Base-by-base conservation (phyloP, 1,284 basidiomycete genomes). In the Cutaneotrichosporon sp. region DNA sequence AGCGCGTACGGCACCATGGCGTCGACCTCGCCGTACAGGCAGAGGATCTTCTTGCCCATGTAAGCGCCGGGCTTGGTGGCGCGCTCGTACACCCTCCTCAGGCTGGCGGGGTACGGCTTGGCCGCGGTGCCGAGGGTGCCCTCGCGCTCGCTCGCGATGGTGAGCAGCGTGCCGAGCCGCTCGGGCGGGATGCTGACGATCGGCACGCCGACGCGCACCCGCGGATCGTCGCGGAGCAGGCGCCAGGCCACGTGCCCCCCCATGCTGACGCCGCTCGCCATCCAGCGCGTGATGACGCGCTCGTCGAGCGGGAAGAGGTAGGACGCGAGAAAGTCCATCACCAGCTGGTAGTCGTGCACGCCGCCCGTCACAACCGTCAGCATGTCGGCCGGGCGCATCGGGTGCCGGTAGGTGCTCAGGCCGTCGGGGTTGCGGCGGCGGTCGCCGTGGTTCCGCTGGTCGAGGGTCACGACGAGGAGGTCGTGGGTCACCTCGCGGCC, bases 241-340 rank as follows among this genome's bases (percentile, higher is more conserved):
- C 60, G 60, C 60, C 64, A 65, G 14, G 56, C 56, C 20, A 61
- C 50, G 47, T 65, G 64, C 3, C 60, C 82, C 3, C 82, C 82
- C 2, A 83, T 74, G 18, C 73, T 77, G 47, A 81, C 74, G 3
- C 82, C 82, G 1, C 76, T 75, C 20, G 75, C 69, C 29, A 85
- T 85, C 86, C 87, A 93, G 58, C 85, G 81, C 9, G 78, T 81
- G 36, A 93, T 83, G 6, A 70, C 74, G 2, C 85, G 81, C 65
- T 91, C 86, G 14, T 80, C 85, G n/a, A 80, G 72, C 0, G 90
- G 90, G 70, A 87, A 93, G 20, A 94, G 75, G 72, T 87, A 88
- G 4, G 85, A 72, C 0, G 88, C 85, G 3, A 93, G 81, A 69
- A 89, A 87, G 74, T 92, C 89, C 66, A 92, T 87, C 54, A 94